Conservation (phyloP, 352 stramenopile species). For the Globisporangium radiosum region DNA sequence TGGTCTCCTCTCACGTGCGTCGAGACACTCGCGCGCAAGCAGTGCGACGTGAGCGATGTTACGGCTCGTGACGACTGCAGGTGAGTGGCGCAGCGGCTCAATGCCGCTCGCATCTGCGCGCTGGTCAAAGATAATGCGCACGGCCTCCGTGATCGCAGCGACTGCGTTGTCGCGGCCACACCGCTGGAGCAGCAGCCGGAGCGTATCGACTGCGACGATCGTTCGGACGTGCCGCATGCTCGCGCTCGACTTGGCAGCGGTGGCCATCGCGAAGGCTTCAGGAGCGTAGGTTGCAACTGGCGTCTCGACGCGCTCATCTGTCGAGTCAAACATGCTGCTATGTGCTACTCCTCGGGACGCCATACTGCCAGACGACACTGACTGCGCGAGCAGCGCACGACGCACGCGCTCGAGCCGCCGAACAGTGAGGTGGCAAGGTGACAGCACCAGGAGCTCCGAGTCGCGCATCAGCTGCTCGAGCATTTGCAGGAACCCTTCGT, state of each 20-base stretch:
- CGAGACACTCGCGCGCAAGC: neutral
- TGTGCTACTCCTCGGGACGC: too few species aligned
- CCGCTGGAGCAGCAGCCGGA: conserved; percentile 10
- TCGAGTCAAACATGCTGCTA: neutral
- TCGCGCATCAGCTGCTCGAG: conserved; percentile 3
- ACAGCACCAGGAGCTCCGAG: conserved; percentile 4
- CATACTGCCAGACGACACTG: neutral
- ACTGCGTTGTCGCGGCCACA: neutral
- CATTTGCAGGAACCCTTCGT: conserved; percentile 10
- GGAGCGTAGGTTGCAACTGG: too few species aligned
- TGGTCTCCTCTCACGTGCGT: neutral
- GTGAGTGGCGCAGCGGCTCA: conserved; percentile 5
- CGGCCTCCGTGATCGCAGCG: conserved; percentile 6
- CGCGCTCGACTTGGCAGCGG: neutral
- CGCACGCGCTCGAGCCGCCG: conserved; percentile 5
- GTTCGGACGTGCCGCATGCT: conserved; percentile 12
- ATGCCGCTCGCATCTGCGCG: conserved; percentile 5
- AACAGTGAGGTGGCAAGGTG: neutral
- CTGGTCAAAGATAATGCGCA: conserved; percentile 10
- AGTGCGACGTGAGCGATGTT: conserved; percentile 13
- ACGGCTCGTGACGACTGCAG: conserved; percentile 9
- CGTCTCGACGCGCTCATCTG: neutral
- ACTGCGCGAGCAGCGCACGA: neutral
- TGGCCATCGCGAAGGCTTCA: too few species aligned
- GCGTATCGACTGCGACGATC: conserved; percentile 13